A percentile compares a stretch with the other conserved stretches of the same genome.
Conservation (phyloP, 495 filamentous ascomycete species). For the Viridothelium virens region DNA sequence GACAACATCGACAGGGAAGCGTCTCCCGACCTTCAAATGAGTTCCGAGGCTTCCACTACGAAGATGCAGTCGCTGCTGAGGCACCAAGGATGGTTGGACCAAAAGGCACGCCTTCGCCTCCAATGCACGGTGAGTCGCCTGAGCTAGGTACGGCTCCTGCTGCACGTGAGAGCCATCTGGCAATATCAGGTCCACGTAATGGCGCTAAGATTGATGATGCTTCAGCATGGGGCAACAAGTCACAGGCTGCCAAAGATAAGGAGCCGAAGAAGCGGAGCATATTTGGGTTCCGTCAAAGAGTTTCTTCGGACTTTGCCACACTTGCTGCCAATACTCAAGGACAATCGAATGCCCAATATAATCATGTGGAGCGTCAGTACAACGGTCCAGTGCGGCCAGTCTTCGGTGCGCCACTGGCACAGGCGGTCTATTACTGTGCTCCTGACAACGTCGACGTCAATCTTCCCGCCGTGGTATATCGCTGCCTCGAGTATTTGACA, state of each 20-base stretch:
- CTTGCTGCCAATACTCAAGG: slow-evolving; percentile 10
- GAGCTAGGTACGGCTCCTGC: slow-evolving; percentile 19
- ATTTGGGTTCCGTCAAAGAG: slow-evolving; percentile 71
- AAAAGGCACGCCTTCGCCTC: slow-evolving; percentile 41
- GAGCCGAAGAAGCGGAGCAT: slow-evolving; percentile 85
- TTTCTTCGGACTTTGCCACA: slow-evolving; percentile 49
- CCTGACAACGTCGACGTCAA: slow-evolving; percentile 63
- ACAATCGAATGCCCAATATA: slow-evolving; percentile 1
- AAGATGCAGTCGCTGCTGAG: slow-evolving; percentile 67
- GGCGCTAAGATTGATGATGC: slow-evolving; percentile 76
- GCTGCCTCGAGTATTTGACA: slow-evolving; percentile 89
- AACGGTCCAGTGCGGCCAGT: slow-evolving; percentile 59
- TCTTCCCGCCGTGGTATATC: slow-evolving; percentile 91
- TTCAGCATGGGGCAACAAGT: slow-evolving; percentile 79
- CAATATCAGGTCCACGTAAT: slow-evolving; percentile 82
- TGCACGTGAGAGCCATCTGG: slow-evolving; percentile 26
- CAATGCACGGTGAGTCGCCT: slow-evolving; percentile 7
- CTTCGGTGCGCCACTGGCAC: slow-evolving; percentile 78
- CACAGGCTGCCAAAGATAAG: slow-evolving; percentile 59
- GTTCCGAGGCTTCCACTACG: slow-evolving; percentile 76
- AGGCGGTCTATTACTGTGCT: slow-evolving; percentile 73
- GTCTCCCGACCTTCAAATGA: slow-evolving; percentile 33
- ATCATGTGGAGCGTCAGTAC: slow-evolving; percentile 30
- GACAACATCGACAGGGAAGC: background rate
- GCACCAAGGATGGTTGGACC: slow-evolving; percentile 51